Base-by-base conservation (phyloP, 2,329 filamentous ascomycete species). In the Drechslerella stenobrocha region DNA sequence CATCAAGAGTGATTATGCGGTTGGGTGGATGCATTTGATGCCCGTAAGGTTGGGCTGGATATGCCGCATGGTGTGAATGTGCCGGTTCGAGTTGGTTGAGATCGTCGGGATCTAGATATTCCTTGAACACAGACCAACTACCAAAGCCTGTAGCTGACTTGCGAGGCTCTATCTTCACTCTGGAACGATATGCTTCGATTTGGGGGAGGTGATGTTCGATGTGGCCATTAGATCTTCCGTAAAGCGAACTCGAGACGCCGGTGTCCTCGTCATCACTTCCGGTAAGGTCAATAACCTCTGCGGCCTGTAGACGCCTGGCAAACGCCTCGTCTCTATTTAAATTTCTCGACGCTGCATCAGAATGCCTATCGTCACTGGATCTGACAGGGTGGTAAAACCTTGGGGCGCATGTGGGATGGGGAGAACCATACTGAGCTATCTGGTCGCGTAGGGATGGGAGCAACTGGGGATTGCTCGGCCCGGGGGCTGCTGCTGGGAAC, bases 231-330 rank as follows among this genome's bases (percentile, higher is more conserved):
- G 5, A 5, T 11, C 5, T 11, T 30, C 28, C 28, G 11, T 11
- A 5, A 11, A 30, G 28, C 11, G 5, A 5, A 30, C 11, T 5
- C 11, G 28, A 30, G 28, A 11, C 28, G 11, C 28, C 11, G 28
- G 13, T 7, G 11, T 44, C 23, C 9, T 55, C 45, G 23, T 67
- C 63, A 20, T 67, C 63, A 52, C 40, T 44, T 6, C 22, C 50
- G 20, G 63, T 67, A 11, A 67, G 63, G 30, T 67, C 63, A 18
- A 67, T 55, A 15, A 67, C 50, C 24, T 51, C 28, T 2, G 18
- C 22, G 13, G 30, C 2, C 30, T 67, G 47, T 3, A 40, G 22
- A n/a, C 7, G n/a, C 34, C 45, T 40, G 7, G 55, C 48, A 18
- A 51, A 28, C 44, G 34, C 18, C 8, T 51, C 50, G 23, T 67